Evolutionary conservation across 495 filamentous ascomycete species (phyloP).

Genomic region (Lasiosphaeria hispida): DNA sequence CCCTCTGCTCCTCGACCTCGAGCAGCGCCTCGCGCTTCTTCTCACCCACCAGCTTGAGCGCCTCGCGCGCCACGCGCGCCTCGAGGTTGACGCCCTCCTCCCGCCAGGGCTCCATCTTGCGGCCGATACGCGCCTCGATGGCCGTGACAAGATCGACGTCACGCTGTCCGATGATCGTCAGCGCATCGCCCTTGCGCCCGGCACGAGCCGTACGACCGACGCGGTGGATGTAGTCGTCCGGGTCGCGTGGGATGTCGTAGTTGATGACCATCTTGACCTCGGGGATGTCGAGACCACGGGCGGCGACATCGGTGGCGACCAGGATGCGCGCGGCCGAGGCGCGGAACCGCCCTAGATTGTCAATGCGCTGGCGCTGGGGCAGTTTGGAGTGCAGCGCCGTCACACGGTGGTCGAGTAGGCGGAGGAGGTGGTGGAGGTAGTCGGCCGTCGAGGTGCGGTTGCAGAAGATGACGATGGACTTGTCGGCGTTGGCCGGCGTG

Average conservation of each 20-base stretch:
- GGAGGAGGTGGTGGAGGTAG: slow-evolving; percentile 79
- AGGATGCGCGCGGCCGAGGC: slow-evolving; percentile 87
- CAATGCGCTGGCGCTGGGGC: slow-evolving; percentile 74
- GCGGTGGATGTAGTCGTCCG: slow-evolving; percentile 96
- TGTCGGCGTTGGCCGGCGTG: slow-evolving; percentile 70
- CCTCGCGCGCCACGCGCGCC: slow-evolving; percentile 75
- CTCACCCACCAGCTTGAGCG: slow-evolving; percentile 82
- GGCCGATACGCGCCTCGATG: slow-evolving; percentile 80
- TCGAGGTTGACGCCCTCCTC: slow-evolving; percentile 92
- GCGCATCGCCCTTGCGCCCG: slow-evolving; percentile 72
- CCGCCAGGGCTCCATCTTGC: slow-evolving; percentile 73
- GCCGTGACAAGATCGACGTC: slow-evolving; percentile 83
- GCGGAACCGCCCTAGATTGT: slow-evolving; percentile 87
- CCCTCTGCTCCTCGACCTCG: slow-evolving; percentile 87
- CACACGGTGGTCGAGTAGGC: slow-evolving; percentile 81
- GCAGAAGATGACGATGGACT: slow-evolving; percentile 86
- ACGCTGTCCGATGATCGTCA: slow-evolving; percentile 88
- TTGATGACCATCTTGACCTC: slow-evolving; percentile 88
- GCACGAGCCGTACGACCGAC: slow-evolving; percentile 94
- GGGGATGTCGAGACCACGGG: slow-evolving; percentile 94
- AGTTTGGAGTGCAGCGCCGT: slow-evolving; percentile 87
- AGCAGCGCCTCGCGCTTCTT: slow-evolving; percentile 87
- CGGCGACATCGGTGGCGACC: slow-evolving; percentile 92
- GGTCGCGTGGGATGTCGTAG: slow-evolving; percentile 90
- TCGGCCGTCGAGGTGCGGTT: slow-evolving; percentile 89